Evolutionary conservation across 139 green algal genomes (phyloP).

Genomic region (Diplosphaera chodatii): DNA sequence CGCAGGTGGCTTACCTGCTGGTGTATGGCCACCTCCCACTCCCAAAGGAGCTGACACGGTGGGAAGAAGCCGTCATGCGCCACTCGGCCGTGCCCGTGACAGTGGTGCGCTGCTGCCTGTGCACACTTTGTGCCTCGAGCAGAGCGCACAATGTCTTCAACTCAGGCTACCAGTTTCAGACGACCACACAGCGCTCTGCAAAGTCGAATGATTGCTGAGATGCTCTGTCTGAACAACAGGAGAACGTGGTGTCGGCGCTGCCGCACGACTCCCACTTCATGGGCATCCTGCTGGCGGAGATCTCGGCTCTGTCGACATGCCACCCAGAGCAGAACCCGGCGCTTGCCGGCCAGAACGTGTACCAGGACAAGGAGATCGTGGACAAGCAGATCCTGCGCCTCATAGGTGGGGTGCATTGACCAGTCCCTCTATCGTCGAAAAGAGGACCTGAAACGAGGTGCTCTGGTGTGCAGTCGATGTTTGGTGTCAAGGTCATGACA

Average conservation of each 20-base stretch:
- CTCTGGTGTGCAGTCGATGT: no score
- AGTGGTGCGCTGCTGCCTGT: constrained; percentile 69
- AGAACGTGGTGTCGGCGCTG: constrained; percentile 48
- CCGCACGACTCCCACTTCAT: constrained; percentile 92
- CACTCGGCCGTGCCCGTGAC: constrained; percentile 74
- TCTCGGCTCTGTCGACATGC: constrained; percentile 74
- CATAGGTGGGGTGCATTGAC: no score
- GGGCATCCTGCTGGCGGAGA: constrained; percentile 18
- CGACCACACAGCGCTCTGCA: no score
- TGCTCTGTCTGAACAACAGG: no score
- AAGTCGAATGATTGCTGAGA: no score
- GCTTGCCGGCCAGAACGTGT: constrained; percentile 82
- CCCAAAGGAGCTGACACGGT: constrained; percentile 44
- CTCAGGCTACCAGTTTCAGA: no score
- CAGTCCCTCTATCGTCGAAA: no score
- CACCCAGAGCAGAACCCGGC: constrained; percentile 95
- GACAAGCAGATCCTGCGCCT: constrained; percentile 97
- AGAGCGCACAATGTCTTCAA: no score
- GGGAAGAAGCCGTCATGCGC: constrained; percentile 72
- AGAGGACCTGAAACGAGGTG: no score
- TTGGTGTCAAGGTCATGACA: no score
- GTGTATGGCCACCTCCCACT: constrained; percentile 84
- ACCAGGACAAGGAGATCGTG: constrained; percentile 79
- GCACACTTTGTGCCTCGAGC: no score
- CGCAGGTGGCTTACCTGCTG: constrained; percentile 67